Base-by-base conservation (phyloP, 208 protist genomes). In the Crithidia expoeki region DNA sequence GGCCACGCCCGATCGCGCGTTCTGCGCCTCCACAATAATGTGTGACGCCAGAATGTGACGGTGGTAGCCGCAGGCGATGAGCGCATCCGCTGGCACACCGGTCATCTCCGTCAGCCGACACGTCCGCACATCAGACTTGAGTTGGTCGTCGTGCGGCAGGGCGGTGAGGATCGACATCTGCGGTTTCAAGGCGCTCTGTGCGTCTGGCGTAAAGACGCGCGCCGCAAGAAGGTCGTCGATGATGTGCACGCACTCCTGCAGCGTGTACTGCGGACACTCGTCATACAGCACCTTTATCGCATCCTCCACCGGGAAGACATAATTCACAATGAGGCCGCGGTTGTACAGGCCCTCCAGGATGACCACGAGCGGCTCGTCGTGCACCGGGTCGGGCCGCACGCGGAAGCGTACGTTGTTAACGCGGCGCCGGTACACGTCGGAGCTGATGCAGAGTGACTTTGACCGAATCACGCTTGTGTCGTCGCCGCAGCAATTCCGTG, bases 331-430 rank as follows among this genome's bases (percentile, higher is more conserved):
- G 52, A 94, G 81, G 4, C 92, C 92, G 33, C 89, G 86, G 64
- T 96, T 96, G 60, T 88, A 89, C n/a, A 96, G 74, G 11, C 92
- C 89, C 38, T 96, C 87, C 4, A 94, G 55, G 46, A 94, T 80
- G 9, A 91, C 68, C 2, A 77, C 74, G 7, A 94, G 79, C 25
- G 78, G 64, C 56, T 91, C 86, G 21, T 77, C 76, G 19, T 53
- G 42, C 53, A 56, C 58, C 17, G 57, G 40, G 27, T 77, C 60
- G 16, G 71, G 47, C 12, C 60, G 34, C 2, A 79, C 40, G 30
- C 72, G 73, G 62, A 96, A 94, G 32, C 89, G 89, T 7, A 87
- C 79, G 71, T 91, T 74, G 68, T 93, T 92, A 17, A 90, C 84
- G 16, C 85, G 85, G 0, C 89, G 81, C 2, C 86, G 74, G 61